These are phyloP conservation scores for Fusarium newnesense DNA, from an alignment of 2,329 filamentous ascomycete genomes.

Conservation along the genomic window DNA sequence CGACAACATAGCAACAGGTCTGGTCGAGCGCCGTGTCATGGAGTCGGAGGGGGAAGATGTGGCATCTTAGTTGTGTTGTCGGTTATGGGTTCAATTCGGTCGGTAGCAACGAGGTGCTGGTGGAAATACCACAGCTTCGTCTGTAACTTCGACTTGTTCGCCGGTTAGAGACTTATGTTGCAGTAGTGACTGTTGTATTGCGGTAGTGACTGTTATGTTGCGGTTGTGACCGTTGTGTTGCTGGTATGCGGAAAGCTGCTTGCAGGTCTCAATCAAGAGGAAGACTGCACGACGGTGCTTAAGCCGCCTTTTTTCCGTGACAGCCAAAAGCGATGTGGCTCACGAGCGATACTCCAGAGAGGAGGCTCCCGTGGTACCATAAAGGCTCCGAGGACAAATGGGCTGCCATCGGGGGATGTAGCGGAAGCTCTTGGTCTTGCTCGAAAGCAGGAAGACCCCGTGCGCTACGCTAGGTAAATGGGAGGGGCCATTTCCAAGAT, in stretches of 20 bases:
- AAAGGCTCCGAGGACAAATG: neutral
- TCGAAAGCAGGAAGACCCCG: neutral
- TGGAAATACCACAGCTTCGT: neutral
- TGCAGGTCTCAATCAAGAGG: too few relatives aligned
- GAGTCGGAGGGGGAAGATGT: neutral
- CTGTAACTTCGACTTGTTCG: neutral
- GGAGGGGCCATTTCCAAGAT: neutral
- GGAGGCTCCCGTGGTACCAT: too few relatives aligned
- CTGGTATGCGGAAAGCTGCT: neutral
- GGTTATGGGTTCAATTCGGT: neutral
- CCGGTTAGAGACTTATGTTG: too few relatives aligned
- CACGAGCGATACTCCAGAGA: neutral
- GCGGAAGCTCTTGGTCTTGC: neutral
- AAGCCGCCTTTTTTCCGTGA: neutral
- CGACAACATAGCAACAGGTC: neutral
- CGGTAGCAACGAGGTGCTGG: neutral
- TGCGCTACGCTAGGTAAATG: accelerated
- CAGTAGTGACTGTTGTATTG: neutral
- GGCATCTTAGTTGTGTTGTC: neutral
- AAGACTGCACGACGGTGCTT: neutral
- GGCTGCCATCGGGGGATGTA: neutral
- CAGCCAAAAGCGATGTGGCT: neutral
- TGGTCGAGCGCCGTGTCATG: neutral
- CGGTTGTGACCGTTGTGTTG: neutral
- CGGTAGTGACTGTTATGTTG: too few relatives aligned